Conservation (phyloP, 371 early-diverging fungal species). For the Scutellospora calospora region DNA sequence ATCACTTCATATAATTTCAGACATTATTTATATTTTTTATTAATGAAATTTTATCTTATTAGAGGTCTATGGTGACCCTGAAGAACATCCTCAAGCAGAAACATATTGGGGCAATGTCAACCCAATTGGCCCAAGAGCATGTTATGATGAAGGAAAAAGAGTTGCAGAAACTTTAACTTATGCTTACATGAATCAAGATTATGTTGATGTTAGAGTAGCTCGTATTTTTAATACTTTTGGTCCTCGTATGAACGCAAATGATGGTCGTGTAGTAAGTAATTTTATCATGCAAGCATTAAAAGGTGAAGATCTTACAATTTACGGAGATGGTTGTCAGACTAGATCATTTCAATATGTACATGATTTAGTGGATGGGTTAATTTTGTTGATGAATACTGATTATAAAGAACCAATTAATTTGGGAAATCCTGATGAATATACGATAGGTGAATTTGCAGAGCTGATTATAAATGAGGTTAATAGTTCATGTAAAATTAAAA, state of each 20-base stretch:
- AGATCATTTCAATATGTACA: slow-evolving; percentile 91
- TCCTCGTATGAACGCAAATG: slow-evolving; percentile 89
- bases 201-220: slow-evolving; percentile 86
- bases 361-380: slow-evolving; percentile 87
- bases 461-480: slow-evolving; percentile 77
- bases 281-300: slow-evolving; percentile 89
- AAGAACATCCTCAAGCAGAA: slow-evolving; percentile 89
- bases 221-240: slow-evolving; percentile 88
- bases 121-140: slow-evolving; percentile 86
- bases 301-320: slow-evolving; percentile 81
- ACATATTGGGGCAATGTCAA: slow-evolving; percentile 91
- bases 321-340: slow-evolving; percentile 87
- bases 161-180: slow-evolving; percentile 90
- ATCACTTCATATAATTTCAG: background rate
- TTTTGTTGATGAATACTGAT: slow-evolving; percentile 79
- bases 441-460: slow-evolving; percentile 83
- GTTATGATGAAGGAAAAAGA: slow-evolving; percentile 93
- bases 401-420: slow-evolving; percentile 83
- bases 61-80: slow-evolving; percentile 94
- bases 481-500: slow-evolving; percentile 66
- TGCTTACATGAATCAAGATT: slow-evolving; percentile 80
- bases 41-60: background rate
- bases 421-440: slow-evolving; percentile 91
- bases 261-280: slow-evolving; percentile 92
- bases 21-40: background rate